phyloP scores from a whole-genome alignment of 164 flowering plant species.

The Sedum album region DNA sequence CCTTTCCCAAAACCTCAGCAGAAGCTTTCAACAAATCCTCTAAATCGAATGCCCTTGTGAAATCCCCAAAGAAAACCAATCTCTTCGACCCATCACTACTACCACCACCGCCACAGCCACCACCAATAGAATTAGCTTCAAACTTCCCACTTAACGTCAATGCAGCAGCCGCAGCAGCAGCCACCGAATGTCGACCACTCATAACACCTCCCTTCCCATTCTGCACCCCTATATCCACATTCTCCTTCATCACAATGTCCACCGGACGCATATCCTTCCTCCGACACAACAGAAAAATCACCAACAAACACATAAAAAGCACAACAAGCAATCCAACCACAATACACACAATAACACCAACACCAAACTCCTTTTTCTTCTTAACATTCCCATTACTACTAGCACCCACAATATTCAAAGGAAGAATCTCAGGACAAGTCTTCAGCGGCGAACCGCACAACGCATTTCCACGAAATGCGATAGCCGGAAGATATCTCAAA shows the following conservation, averaged over 20 bases:
- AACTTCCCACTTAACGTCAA: not conserved
- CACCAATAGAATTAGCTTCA: not conserved
- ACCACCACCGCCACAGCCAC: conserved; percentile 2
- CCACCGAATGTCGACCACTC: conserved; percentile 10
- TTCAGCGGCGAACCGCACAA: conserved; percentile 6
- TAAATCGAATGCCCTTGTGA: conserved; percentile 35
- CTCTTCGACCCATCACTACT: conserved; percentile 25
- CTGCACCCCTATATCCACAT: conserved; percentile 22
- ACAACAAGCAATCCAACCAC: conserved; percentile 50
- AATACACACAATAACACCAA: conserved; percentile 78
- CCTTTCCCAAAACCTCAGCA: conserved; percentile 83
- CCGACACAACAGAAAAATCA: conserved; percentile 38
- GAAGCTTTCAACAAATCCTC: conserved; percentile 74
- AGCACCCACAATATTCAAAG: not conserved
- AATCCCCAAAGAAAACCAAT: conserved; percentile 43
- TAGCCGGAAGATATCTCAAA: not conserved
- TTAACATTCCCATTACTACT: not conserved
- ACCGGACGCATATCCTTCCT: conserved; percentile 22
- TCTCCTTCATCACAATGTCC: conserved; percentile 24
- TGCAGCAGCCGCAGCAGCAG: conserved; percentile 13
- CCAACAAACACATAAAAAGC: conserved; percentile 27
- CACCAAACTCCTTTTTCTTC: conserved; percentile 33
- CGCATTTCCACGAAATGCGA: not conserved
- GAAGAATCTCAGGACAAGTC: not conserved
- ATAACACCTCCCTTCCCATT: conserved; percentile 8